Evolutionary conservation across 2,329 filamentous ascomycete species (phyloP), one percentile per base, ranked within the genome.

Genomic region (Apiospora malaysiana): DNA sequence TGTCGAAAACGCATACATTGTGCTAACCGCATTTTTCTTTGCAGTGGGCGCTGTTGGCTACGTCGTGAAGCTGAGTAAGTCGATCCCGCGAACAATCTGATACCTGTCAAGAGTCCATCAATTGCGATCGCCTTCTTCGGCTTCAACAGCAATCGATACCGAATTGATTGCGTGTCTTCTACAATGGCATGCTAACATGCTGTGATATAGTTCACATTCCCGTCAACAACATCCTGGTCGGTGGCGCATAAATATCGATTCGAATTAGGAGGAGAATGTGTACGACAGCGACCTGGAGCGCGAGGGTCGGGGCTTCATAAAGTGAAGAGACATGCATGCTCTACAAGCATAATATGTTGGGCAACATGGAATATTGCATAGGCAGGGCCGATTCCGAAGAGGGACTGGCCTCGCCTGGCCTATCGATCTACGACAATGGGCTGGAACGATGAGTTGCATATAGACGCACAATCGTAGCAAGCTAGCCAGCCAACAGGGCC

Each of bases 171-270:
- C 42, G 23, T 45, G 18, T 10, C 21, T 21, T 67, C 3, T 6
- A 16, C n/a, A 25, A 67, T 67, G 12, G 2, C 43, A 37, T 46
- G 25, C 65, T 67, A 4, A 67, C 43, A 6, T 25, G 40, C 14
- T 25, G 40, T 10, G 32, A 70, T 9, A 18, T 43, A 91, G 88
- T 92, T 74, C 90, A 92, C 80, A 91, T 92, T 67, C 90, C 90
- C 73, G 87, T 92, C 74, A 92, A 92, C 86, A 90, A 91, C 81
- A 89, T 92, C 72, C 86, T 92, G 71, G 90, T 92, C 74, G 90
- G 89, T 72, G 89, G 88, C 80, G 89, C 90, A 79, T 91, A 88
- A 68, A 70, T 25, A 4, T n/a, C 21, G 21, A 40, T 12, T 40
- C 27, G 32, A 40, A 40, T 40, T 14, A 3, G 21, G 32, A 63